Evolutionary conservation across 2,329 filamentous ascomycete genomes (phyloP).

Genomic region (Hymenoscyphus fraxineus): DNA sequence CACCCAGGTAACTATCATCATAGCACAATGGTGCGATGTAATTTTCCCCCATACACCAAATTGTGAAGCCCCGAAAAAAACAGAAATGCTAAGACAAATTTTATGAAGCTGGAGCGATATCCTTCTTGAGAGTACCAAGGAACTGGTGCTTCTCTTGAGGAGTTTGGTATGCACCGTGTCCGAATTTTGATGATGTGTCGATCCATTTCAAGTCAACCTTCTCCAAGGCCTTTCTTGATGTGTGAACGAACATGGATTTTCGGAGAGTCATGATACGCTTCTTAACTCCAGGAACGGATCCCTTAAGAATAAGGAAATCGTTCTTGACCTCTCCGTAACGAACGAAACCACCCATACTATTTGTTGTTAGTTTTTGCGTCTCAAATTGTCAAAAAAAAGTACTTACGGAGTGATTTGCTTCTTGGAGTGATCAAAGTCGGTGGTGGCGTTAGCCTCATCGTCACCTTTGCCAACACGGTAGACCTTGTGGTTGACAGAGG

Average conservation of each 20-base stretch:
- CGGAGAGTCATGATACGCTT: constrained; percentile 98
- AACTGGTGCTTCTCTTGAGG: constrained; percentile 96
- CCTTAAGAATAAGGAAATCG: constrained; percentile 98
- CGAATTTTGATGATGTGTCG: constrained; percentile 99
- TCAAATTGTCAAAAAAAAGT: constrained; percentile 2
- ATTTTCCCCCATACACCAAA: constrained; percentile 29
- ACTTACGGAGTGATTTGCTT: constrained; percentile 99
- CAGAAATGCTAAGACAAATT: constrained; percentile 35
- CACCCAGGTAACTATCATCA: constrained; percentile 22
- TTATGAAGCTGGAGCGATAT: constrained; percentile 59
- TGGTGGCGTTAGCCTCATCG: constrained; percentile 89
- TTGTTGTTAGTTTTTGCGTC: constrained; percentile 33
- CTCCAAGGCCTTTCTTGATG: constrained; percentile 90
- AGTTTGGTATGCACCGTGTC: constrained; percentile 99
- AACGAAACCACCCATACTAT: constrained; percentile 96
- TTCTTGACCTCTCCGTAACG: constrained; percentile 99
- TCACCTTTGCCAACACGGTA: constrained; percentile 95
- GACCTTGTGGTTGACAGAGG: constrained; percentile 99
- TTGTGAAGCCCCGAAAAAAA: constrained; percentile 26
- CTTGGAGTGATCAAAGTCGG: constrained; percentile 95
- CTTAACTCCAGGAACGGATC: constrained; percentile 95
- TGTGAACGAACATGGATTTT: constrained; percentile 98
- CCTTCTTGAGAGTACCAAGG: constrained; percentile 99
- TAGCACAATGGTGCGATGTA: constrained; percentile 28
- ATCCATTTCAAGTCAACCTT: constrained; percentile 99